Conservation (phyloP, 331 rosid genomes). For the Malus hybrid region DNA sequence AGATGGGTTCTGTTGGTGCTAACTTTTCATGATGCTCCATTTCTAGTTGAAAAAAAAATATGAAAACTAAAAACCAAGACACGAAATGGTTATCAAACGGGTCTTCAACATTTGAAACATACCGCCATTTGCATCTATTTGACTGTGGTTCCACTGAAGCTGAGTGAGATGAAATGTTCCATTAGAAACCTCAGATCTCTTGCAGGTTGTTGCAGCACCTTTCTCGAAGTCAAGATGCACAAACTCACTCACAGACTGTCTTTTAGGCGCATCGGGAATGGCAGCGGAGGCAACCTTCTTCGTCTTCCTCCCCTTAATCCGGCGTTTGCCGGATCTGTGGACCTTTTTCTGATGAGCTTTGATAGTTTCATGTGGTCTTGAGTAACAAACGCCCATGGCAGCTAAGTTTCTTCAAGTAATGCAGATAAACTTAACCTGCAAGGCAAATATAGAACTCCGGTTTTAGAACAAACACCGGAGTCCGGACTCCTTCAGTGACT, state of each 20-base stretch:
- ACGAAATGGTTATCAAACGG: neutral
- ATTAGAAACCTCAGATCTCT: conserved; percentile 67
- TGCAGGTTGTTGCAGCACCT: conserved; percentile 43
- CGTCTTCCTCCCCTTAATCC: conserved; percentile 16
- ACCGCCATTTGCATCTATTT: conserved; percentile 52
- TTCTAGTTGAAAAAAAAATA: too few species aligned
- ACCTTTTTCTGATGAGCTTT: conserved; percentile 12
- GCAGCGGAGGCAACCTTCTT: conserved; percentile 26
- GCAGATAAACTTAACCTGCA: neutral
- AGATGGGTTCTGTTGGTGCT: neutral
- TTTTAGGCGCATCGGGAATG: conserved; percentile 35
- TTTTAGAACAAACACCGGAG: neutral
- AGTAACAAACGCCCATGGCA: conserved; percentile 69
- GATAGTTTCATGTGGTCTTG: conserved; percentile 34
- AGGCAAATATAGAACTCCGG: neutral
- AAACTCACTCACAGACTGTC: conserved; percentile 39
- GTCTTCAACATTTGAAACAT: neutral
- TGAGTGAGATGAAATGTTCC: conserved; percentile 61
- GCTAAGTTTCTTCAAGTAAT: conserved; percentile 15
- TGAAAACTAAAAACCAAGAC: neutral
- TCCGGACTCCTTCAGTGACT: too few species aligned
- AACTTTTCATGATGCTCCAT: neutral
- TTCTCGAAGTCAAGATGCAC: conserved; percentile 61
- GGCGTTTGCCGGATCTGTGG: conserved; percentile 24
- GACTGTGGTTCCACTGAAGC: conserved; percentile 67